Base-by-base conservation (phyloP, 768 basidiomycete species). In the Serpula lacrymans region DNA sequence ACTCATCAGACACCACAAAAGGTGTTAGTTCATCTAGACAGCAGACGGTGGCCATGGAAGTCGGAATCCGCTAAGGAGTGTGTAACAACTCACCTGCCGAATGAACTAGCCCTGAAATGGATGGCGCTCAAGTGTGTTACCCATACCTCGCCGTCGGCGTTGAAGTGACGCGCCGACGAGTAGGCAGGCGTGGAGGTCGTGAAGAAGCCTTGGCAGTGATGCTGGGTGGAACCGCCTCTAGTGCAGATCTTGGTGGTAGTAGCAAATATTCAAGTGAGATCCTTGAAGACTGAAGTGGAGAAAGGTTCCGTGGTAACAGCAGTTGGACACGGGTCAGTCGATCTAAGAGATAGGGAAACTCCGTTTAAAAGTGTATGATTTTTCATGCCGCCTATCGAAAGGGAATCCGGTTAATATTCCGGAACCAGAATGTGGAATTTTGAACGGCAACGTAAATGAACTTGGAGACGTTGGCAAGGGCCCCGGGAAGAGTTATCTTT, bases 71-170 rank as follows among this genome's bases (percentile, higher is more conserved):
- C 81, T 82, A 82, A 82, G 81, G 80, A 82, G 79, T 83, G 80
- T 83, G 80, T 82, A 82, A 82, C 80, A 82, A 84, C 81, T 84
- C 80, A 84, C 81, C 82, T 83, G 82, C 82, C 78, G 80, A 86
- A 86, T 81, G 77, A 83, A 84, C 82, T 84, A 82, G 82, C 82
- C 82, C 80, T 84, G 78, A 84, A 84, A 84, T 84, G 81, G 83
- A 84, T 84, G 82, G 83, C 81, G 81, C 82, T 85, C 75, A 82
- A 84, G 80, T 74, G 77, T 82, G 75, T 75, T 78, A 82, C 83
- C 83, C 79, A 84, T 78, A 84, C 82, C 78, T 80, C 79, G 70
- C 82, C 79, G 75, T 81, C 74, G 73, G 76, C 68, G 77, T 79
- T 77, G 62, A 69, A 76, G 72, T 76, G 77, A 83, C 59, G 76